Percentiles rank a stretch among this genome's conserved stretches.
These are phyloP conservation scores for Vitis hybrid DNA, from an alignment of 177 flowering plant genomes.

Conservation along the genomic window DNA sequence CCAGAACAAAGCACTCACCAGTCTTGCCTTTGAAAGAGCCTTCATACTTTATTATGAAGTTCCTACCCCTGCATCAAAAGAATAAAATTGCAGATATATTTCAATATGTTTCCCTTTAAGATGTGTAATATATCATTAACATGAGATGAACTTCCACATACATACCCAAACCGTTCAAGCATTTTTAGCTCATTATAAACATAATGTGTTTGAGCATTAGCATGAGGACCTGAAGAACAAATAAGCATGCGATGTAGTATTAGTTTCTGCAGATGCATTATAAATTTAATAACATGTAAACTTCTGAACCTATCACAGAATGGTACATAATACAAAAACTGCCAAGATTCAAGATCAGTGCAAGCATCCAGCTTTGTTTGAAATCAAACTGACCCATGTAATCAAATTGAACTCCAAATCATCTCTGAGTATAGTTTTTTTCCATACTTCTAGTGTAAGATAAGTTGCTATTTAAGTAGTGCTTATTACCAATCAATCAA, in stretches of 20 bases:
- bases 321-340: too few species aligned
- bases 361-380: too few species aligned
- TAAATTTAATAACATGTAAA: background rate
- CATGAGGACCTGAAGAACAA: conserved; percentile 73
- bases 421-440: too few species aligned
- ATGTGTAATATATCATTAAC: background rate
- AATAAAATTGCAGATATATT: background rate
- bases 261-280: background rate
- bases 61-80: conserved; percentile 64
- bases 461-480: too few species aligned
- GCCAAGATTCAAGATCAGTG: too few species aligned
- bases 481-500: too few species aligned
- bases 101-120: background rate
- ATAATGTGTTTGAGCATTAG: conserved; percentile 62
- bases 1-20: conserved; percentile 75
- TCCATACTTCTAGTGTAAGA: too few species aligned
- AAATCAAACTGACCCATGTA: too few species aligned
- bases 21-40: conserved; percentile 63
- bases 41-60: conserved; percentile 75
- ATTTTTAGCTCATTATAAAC: conserved; percentile 73
- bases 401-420: too few species aligned
- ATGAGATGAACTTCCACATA: background rate
- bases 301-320: too few species aligned
- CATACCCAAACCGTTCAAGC: conserved; percentile 94
- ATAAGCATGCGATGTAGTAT: background rate